These are phyloP conservation scores for Paraconiothyrium sp. DNA, from an alignment of 2,329 filamentous ascomycete species.

Conservation along the genomic window DNA sequence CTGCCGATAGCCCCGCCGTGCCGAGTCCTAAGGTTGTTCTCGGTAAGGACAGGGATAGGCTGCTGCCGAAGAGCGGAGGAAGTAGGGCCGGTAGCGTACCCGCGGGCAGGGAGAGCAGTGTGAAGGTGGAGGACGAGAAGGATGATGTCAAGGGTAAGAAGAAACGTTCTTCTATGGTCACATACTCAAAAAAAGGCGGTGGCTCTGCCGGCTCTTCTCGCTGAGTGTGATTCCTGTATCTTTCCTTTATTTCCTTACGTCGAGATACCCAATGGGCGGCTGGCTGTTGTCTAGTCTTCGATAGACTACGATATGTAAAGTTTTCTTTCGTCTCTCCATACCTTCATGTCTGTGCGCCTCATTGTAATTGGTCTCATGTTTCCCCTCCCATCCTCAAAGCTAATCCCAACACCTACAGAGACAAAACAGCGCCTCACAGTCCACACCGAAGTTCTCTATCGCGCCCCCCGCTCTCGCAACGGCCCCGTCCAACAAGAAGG, in stretches of 20 bases:
- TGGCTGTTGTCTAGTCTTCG: not conserved
- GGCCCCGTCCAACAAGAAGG: constrained; percentile 50
- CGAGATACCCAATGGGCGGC: constrained; percentile 15
- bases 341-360: constrained; percentile 10
- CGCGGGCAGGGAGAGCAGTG: constrained; percentile 57
- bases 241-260: constrained; percentile 3
- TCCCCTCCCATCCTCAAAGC: not conserved
- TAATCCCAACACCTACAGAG: constrained; percentile 24
- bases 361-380: constrained; percentile 7
- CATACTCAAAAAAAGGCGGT: constrained; percentile 25
- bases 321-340: constrained; percentile 2
- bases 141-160: constrained; percentile 57
- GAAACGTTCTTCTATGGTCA: constrained; percentile 39
- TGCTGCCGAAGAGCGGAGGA: constrained; percentile 53
- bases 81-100: constrained; percentile 54
- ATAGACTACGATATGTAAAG: constrained; percentile 15
- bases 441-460: constrained; percentile 61
- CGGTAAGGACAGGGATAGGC: constrained; percentile 44
- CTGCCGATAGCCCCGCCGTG: constrained; percentile 48
- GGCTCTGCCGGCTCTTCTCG: constrained; percentile 1
- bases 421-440: constrained; percentile 45
- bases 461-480: constrained; percentile 51
- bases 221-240: not conserved
- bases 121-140: constrained; percentile 61
- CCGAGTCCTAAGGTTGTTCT: constrained; percentile 46